phyloP scores from a whole-genome alignment of 257 asterid genomes.

The Primulina huaijiensis region DNA sequence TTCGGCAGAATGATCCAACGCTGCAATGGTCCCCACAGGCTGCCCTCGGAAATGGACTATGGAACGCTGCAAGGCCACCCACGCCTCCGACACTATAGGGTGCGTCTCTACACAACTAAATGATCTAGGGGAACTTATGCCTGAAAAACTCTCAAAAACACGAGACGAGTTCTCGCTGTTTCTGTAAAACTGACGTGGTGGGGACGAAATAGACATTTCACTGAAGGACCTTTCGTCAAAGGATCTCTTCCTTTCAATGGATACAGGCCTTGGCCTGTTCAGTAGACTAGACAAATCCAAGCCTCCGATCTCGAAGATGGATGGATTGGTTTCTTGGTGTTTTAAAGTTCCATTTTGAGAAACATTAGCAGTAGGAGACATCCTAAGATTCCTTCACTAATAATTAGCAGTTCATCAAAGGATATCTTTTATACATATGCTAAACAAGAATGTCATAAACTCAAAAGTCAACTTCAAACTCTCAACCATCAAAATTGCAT shows the following conservation, averaged over 20 bases:
- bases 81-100: conserved; percentile 77
- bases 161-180: conserved; percentile 63
- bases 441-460: neutral
- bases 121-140: conserved; percentile 75
- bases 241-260: conserved; percentile 77
- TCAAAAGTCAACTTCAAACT: neutral
- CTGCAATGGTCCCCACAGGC: conserved; percentile 93
- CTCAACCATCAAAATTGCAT: too few species aligned
- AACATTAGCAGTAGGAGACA: conserved; percentile 56
- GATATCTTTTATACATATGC: neutral
- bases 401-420: neutral
- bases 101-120: conserved; percentile 58
- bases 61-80: conserved; percentile 80
- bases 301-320: conserved; percentile 74
- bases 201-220: conserved; percentile 73
- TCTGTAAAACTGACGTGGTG: conserved; percentile 46
- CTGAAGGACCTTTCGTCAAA: conserved; percentile 85
- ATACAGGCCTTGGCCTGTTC: conserved; percentile 60
- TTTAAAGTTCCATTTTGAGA: conserved; percentile 46
- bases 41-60: conserved; percentile 70
- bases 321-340: conserved; percentile 44
- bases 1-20: conserved; percentile 74
- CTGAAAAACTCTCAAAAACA: conserved; percentile 52
- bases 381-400: conserved; percentile 18
- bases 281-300: conserved; percentile 55